Evolutionary conservation across 805 yeast species (phyloP).

Genomic region (Yarrowia sp.): DNA sequence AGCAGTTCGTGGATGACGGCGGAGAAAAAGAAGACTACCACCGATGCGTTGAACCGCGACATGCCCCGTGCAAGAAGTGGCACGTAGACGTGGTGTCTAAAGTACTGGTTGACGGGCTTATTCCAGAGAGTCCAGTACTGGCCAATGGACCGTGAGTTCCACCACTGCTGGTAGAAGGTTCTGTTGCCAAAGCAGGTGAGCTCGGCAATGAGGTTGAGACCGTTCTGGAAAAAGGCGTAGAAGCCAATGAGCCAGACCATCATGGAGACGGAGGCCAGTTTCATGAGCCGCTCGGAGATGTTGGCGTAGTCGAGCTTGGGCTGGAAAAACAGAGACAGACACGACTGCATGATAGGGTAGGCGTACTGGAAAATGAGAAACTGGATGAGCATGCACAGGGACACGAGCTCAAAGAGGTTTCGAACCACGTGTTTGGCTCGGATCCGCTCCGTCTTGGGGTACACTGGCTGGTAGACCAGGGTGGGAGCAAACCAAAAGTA

Average conservation of each 20-base stretch:
- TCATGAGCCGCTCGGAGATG: constrained; percentile 40
- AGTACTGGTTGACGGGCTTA: constrained; percentile 44
- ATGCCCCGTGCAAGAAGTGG: constrained; percentile 42
- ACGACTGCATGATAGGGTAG: constrained; percentile 43
- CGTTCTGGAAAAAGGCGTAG: constrained; percentile 43
- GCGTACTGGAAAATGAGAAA: constrained; percentile 44
- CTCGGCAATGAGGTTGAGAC: constrained; percentile 45
- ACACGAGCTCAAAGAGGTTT: constrained; percentile 40
- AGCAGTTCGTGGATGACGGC: constrained; percentile 48
- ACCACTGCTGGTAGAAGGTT: constrained; percentile 48
- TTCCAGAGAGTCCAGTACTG: constrained; percentile 50
- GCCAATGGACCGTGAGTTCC: constrained; percentile 50
- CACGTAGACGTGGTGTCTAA: constrained; percentile 43
- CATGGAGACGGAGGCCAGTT: constrained; percentile 43
- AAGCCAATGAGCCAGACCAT: constrained; percentile 46
- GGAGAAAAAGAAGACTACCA: constrained; percentile 43
- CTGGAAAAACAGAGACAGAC: constrained; percentile 29
- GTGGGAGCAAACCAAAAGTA: constrained; percentile 49
- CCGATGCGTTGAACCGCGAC: constrained; percentile 35
- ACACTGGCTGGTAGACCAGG: constrained; percentile 48
- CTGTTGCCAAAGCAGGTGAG: constrained; percentile 46
- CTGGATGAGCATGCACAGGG: constrained; percentile 38
- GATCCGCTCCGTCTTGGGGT: constrained; percentile 40
- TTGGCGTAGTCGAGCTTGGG: constrained; percentile 28
- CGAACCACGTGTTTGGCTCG: constrained; percentile 38